Conservation (phyloP, 768 basidiomycete species). For the Albatrellus ellisii region DNA sequence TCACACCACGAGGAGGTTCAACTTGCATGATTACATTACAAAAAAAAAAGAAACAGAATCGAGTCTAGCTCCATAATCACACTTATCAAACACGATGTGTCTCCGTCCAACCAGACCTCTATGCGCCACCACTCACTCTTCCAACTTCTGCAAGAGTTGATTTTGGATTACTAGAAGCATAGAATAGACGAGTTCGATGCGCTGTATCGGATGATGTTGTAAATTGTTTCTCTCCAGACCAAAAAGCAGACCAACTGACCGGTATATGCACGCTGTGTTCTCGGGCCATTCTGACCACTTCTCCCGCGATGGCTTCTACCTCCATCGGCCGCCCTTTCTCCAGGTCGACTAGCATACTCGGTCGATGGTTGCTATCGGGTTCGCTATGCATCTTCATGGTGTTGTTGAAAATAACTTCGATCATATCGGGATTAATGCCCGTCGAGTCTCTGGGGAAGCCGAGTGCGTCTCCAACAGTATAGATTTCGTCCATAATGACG, state of each 20-base stretch:
- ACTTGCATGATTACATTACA: no score
- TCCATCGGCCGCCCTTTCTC: constrained; percentile 45
- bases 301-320: constrained; percentile 53
- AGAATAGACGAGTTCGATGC: neutral
- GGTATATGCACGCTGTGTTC: constrained; percentile 32
- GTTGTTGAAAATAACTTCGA: constrained; percentile 24
- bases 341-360: constrained; percentile 53
- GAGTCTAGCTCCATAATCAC: no score
- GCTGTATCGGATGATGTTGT: neutral
- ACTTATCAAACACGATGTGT: no score
- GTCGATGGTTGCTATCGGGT: constrained; percentile 33
- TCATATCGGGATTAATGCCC: constrained; percentile 33
- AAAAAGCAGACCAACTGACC: constrained; percentile 24
- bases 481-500: constrained; percentile 27
- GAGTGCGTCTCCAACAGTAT: constrained; percentile 29
- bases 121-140: no score
- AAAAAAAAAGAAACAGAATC: no score
- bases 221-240: neutral
- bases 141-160: neutral
- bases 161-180: neutral
- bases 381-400: constrained; percentile 26
- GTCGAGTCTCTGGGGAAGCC: constrained; percentile 33
- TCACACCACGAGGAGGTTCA: no score
- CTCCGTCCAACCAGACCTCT: no score
- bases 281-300: constrained; percentile 41